Base-by-base conservation (phyloP, 2,329 filamentous ascomycete species). In the Colletotrichum chrysophilum region DNA sequence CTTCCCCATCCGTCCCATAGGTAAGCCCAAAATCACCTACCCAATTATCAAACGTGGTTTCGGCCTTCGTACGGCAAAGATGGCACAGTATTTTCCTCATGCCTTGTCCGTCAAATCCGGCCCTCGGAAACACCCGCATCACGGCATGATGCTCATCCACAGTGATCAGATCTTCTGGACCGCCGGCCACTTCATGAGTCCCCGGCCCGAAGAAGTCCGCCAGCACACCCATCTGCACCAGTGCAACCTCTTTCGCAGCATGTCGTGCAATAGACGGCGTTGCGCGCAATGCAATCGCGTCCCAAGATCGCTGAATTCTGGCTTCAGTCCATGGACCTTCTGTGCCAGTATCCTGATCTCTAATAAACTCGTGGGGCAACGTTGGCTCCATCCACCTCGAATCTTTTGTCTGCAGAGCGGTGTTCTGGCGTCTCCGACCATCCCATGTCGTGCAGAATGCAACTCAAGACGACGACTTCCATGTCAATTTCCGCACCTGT, bases 261-360 rank as follows among this genome's bases (percentile, higher is more conserved):
- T n/a, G 3, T n/a, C 18, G 9, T 6, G 38, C 38, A 0, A 43
- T 43, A 0, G 38, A n/a, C 16, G 38, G 16, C n/a, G 38, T 43
- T 18, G 38, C 38, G 18, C n/a, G 18, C 38, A 43, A 43, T 43
- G 38, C 18, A 43, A 43, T n/a, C 2, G 38, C 38, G 0, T 43
- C 38, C 38, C 38, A n/a, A 43, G 38, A 43, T 43, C 16, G 38
- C 38, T n/a, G 18, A 0, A n/a, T 43, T 43, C 38, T 43, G 3
- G 18, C 38, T 18, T n/a, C 38, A 9, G 38, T 43, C 38, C 16
- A 43, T 18, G 38, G n/a, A 0, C 18, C 38, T 12, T 43, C 8
- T n/a, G 38, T 43, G 8, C 38, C 16, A 43, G 0, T 4, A 0
- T n/a, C 0, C 0, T 43, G 38, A 18, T 43, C 0, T 43, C 38